These are phyloP conservation scores for Coemansia sp. DNA, from an alignment of 192 early-diverging fungal genomes.

Conservation along the genomic window DNA sequence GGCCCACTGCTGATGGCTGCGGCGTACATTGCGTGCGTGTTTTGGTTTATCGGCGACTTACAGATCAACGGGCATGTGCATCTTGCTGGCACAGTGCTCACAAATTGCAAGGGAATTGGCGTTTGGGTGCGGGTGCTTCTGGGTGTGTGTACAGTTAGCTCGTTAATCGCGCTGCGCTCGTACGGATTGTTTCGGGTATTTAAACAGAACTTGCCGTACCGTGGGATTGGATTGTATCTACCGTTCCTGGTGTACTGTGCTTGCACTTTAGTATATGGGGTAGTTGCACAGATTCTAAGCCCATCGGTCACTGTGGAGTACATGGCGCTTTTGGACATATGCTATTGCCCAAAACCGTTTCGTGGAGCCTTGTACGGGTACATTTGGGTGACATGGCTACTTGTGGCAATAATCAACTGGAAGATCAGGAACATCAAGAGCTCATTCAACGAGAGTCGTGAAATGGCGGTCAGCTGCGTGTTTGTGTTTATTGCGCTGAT, in stretches of 20 bases:
- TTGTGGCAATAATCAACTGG: constrained; percentile 39
- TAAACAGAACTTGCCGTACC: constrained; percentile 23
- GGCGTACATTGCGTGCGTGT: constrained; percentile 23
- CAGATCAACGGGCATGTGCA: constrained; percentile 54
- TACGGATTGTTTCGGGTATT: constrained; percentile 45
- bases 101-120: constrained; percentile 37
- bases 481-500: constrained; percentile 38
- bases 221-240: constrained; percentile 33
- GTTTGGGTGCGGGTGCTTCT: constrained; percentile 51
- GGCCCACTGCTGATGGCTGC: constrained; percentile 38
- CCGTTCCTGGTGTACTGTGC: constrained; percentile 31
- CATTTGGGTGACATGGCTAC: constrained; percentile 46
- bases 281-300: constrained; percentile 31
- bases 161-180: constrained; percentile 40
- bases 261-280: constrained; percentile 31
- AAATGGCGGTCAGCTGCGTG: constrained; percentile 38
- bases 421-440: constrained; percentile 51
- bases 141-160: constrained; percentile 49
- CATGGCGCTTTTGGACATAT: constrained; percentile 20
- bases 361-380: constrained; percentile 26
- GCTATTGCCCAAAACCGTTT: constrained; percentile 38
- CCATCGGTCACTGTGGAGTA: constrained; percentile 34
- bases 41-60: constrained; percentile 51
- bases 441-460: constrained; percentile 51
- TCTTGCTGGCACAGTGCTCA: constrained; percentile 13